Percentiles rank a stretch among this genome's conserved stretches.
Evolutionary conservation across 1,139 yeast genomes (phyloP).

Genomic region (Debaryomyces udenii): DNA sequence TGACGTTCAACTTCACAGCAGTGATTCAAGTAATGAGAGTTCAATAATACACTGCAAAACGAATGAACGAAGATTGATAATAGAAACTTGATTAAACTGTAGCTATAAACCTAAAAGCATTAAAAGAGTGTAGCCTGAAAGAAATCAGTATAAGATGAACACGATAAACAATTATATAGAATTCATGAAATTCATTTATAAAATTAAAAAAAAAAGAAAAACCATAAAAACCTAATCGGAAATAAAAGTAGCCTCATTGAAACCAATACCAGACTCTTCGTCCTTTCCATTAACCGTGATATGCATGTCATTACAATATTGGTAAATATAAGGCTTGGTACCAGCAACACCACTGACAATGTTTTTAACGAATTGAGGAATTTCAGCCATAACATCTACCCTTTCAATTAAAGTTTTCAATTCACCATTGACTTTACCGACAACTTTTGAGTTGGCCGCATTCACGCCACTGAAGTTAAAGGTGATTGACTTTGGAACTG

Average conservation of each 20-base stretch:
- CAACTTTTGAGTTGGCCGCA: slow-evolving; percentile 32
- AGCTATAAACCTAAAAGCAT: no score
- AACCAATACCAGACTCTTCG: slow-evolving; percentile 67
- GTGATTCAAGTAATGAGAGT: no score
- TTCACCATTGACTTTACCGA: slow-evolving; percentile 54
- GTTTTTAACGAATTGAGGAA: slow-evolving; percentile 90
- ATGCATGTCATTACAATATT: slow-evolving; percentile 65
- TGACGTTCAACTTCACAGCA: no score
- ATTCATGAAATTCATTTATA: no score
- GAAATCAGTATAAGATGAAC: not conserved
- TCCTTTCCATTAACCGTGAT: slow-evolving; percentile 38
- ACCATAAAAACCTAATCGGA: slow-evolving; percentile 32
- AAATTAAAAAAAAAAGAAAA: no score
- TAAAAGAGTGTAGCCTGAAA: no score
- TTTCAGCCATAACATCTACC: slow-evolving; percentile 97
- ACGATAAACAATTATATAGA: slow-evolving; percentile 1
- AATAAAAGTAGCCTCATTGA: slow-evolving; percentile 83
- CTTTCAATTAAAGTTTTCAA: slow-evolving; percentile 73
- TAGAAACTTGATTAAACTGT: no score
- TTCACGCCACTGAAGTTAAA: slow-evolving; percentile 48
- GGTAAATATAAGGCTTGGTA: slow-evolving; percentile 92
- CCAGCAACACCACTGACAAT: slow-evolving; percentile 95
- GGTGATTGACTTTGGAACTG: slow-evolving; percentile 70
- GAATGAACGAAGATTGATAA: no score
- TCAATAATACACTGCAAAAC: no score